Conservation (phyloP, 805 yeast genomes). For the Metschnikowia picachoensis region DNA sequence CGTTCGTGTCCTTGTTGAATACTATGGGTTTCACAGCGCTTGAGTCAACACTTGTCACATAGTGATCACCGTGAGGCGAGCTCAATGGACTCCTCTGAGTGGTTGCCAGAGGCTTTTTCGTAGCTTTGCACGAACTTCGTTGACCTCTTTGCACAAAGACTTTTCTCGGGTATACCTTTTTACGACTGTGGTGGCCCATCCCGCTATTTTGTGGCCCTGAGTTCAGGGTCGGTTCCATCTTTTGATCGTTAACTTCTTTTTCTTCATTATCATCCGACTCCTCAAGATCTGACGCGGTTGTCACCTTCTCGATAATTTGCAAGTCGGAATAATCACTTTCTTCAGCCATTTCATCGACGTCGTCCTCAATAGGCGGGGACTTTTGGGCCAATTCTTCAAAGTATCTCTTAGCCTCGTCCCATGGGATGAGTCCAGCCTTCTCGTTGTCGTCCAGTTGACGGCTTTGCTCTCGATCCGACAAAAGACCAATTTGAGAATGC, state of each 20-base stretch:
- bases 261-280: background rate
- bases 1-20: background rate
- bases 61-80: no score
- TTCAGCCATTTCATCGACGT: slow-evolving; percentile 5
- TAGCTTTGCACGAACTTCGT: background rate
- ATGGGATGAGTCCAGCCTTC: slow-evolving; percentile 47
- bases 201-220: no score
- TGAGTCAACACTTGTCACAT: no score
- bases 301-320: slow-evolving; percentile 6
- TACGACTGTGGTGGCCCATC: background rate
- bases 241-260: no score
- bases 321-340: slow-evolving; percentile 9
- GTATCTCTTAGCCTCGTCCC: slow-evolving; percentile 44
- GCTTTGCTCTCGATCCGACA: slow-evolving; percentile 1
- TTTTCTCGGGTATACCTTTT: background rate
- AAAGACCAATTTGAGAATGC: slow-evolving; percentile 8
- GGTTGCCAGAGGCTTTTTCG: background rate
- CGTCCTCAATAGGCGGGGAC: slow-evolving; percentile 12
- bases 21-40: background rate
- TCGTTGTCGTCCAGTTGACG: slow-evolving; percentile 34
- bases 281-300: background rate
- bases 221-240: no score
- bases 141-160: background rate
- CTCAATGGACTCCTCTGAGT: no score
- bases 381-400: slow-evolving; percentile 5